Evolutionary conservation across 225 moss, liverwort and hornwort genomes (phyloP), one percentile per base, ranked within the genome.

Genomic region (Sphagnum contortum): DNA sequence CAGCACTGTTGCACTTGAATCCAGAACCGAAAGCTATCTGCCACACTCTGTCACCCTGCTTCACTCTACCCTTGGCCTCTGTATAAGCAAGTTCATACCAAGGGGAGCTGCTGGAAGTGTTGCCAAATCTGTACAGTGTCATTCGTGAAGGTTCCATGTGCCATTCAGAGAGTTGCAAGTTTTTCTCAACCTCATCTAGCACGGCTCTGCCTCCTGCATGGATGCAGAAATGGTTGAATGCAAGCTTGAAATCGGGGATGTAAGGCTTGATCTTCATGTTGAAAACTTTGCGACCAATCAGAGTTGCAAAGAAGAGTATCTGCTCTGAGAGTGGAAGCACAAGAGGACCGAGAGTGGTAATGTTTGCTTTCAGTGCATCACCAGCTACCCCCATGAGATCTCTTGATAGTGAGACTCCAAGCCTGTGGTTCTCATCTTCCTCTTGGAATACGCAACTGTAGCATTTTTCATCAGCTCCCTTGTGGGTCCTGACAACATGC

Each of bases 131-230:
- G 57, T 87, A 79, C 47, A 92, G 57, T 3, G 92, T 92, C 92
- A 92, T 92, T 44, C 87, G 73, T 3, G 89, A 87, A 3, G 89
- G 89, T 75, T 92, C 92, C 92, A 92, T 87, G 66, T 92, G 85
- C 89, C 89, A 87, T 55, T 82, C 76, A 2, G 89, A 55, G 12
- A 92, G 83, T 5, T 85, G 64, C 69, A 92, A 48, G 48, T 89
- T 92, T 2, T 85, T 83, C 73, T 85, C 87, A 0, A 92, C 55
- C 66, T 89, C 89, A 68, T 92, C 83, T 0, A 91, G 70, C 44
- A 89, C 89, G 1, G 80, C 89, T 47, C 85, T 57, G 0, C 89
- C 92, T 0, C 92, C 92, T 0, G 89, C 89, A 58, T 92, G 92
- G 68, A 92, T 83, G 63, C 89, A 89, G 56, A 92, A 92, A 57